Conservation (phyloP, 805 yeast genomes). For the Saccharomycopsis selenospora region DNA sequence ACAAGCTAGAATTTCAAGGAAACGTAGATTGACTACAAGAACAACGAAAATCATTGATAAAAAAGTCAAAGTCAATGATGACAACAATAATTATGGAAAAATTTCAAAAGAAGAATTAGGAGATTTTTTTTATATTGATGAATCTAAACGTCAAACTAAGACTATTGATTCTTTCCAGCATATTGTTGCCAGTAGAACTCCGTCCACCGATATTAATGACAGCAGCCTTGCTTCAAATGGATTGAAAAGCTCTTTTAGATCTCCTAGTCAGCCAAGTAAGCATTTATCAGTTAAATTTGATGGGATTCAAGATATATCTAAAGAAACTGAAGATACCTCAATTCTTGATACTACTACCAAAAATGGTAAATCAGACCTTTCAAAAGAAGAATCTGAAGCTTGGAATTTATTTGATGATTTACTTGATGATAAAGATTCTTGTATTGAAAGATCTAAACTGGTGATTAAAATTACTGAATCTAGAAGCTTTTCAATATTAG, state of each 20-base stretch:
- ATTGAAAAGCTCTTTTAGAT: neutral
- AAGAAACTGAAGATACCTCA: too few relatives aligned
- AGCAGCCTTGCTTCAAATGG: too few relatives aligned
- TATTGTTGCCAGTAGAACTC: neutral
- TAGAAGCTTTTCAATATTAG: neutral
- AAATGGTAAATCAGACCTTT: neutral
- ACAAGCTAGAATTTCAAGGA: neutral
- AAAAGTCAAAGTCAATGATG: neutral
- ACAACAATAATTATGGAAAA: neutral
- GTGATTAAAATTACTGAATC: neutral
- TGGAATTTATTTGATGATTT: neutral
- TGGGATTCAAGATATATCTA: too few relatives aligned
- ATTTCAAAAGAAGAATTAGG: neutral
- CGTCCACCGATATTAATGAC: neutral
- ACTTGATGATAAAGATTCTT: neutral
- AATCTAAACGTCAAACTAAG: neutral
- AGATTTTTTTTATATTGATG: neutral
- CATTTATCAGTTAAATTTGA: neutral
- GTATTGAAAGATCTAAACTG: neutral
- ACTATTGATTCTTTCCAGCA: neutral
- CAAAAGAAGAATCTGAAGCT: conserved; percentile 1
- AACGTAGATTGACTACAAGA: neutral
- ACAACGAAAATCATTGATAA: neutral
- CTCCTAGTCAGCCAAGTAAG: conserved; percentile 1
- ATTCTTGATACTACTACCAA: too few relatives aligned